A percentile compares a stretch with the other conserved stretches of the same genome.
Conservation (phyloP, 768 basidiomycete species). For the Glaciozyma martinii region DNA sequence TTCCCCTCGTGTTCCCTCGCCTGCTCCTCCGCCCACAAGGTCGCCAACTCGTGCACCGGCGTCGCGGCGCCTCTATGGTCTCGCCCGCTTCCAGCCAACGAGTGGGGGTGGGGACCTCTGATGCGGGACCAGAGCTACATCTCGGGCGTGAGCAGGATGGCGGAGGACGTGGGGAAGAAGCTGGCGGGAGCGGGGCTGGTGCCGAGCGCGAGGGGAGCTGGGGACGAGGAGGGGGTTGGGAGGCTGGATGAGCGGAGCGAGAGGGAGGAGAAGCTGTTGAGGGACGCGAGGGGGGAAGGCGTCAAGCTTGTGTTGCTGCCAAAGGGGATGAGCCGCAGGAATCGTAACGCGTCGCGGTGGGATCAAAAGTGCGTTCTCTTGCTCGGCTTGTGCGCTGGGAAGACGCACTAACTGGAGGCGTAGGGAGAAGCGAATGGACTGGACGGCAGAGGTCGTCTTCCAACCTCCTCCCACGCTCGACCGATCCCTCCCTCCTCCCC, state of each 20-base stretch:
- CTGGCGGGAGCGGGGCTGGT: conserved; percentile 21
- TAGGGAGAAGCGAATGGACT: conserved; percentile 25
- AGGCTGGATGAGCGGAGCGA: conserved; percentile 25
- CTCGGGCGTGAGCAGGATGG: conserved; percentile 18
- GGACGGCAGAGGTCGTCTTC: conserved; percentile 26
- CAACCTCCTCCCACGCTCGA: conserved; percentile 18
- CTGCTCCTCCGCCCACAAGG: conserved; percentile 28
- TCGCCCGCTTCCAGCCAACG: conserved; percentile 13
- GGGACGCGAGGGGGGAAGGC: conserved; percentile 24
- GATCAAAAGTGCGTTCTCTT: conserved; percentile 16
- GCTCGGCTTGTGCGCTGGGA: neutral
- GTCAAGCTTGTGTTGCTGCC: conserved; percentile 28
- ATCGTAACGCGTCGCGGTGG: conserved; percentile 25
- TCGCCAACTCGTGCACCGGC: conserved; percentile 16
- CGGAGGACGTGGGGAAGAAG: conserved; percentile 19
- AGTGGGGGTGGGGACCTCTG: conserved; percentile 28
- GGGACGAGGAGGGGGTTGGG: conserved; percentile 3
- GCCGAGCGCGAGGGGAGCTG: conserved; percentile 14
- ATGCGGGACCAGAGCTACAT: conserved; percentile 31
- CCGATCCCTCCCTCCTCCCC: neutral
- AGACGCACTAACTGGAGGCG: too few relatives aligned
- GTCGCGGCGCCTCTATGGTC: conserved; percentile 21
- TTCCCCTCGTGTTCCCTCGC: conserved; percentile 28
- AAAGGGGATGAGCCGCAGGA: conserved; percentile 28
- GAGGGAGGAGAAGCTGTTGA: conserved; percentile 23